A percentile compares a stretch with the other conserved stretches of the same genome.
phyloP scores from a whole-genome alignment of 495 filamentous ascomycete genomes.

The Niebla homalea region DNA sequence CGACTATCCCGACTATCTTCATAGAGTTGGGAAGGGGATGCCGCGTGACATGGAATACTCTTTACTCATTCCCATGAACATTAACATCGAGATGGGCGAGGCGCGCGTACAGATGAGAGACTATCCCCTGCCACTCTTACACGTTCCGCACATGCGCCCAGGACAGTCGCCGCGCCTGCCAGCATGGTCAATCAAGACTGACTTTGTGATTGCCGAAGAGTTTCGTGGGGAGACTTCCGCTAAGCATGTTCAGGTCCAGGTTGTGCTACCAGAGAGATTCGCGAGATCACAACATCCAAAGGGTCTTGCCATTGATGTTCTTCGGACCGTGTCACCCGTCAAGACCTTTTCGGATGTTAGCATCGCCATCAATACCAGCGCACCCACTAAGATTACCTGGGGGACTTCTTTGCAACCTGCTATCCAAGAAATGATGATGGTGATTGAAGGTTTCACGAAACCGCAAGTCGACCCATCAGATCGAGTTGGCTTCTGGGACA shows the following conservation, averaged over 20 bases:
- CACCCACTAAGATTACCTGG: slow-evolving; percentile 90
- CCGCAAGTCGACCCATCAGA: slow-evolving; percentile 88
- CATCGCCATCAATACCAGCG: slow-evolving; percentile 82
- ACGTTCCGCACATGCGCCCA: slow-evolving; percentile 70
- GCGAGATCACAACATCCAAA: slow-evolving; percentile 23
- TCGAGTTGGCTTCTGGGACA: slow-evolving; percentile 95
- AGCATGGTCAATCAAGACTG: slow-evolving; percentile 69
- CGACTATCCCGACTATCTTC: slow-evolving; percentile 68
- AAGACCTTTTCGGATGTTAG: slow-evolving; percentile 92
- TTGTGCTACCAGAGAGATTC: slow-evolving; percentile 58
- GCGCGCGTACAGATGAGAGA: slow-evolving; percentile 72
- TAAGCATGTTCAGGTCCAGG: slow-evolving; percentile 66
- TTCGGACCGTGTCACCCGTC: slow-evolving; percentile 81
- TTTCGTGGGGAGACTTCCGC: slow-evolving; percentile 64
- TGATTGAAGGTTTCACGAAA: slow-evolving; percentile 94
- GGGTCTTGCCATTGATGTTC: slow-evolving; percentile 71
- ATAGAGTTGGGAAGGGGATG: slow-evolving; percentile 90
- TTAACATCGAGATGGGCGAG: slow-evolving; percentile 86
- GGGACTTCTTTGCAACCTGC: slow-evolving; percentile 94
- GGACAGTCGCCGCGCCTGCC: slow-evolving; percentile 70
- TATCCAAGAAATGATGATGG: slow-evolving; percentile 99
- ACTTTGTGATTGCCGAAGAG: slow-evolving; percentile 96
- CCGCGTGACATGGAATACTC: slow-evolving; percentile 81
- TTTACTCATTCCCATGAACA: slow-evolving; percentile 75
- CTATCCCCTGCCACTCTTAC: slow-evolving; percentile 84